A percentile compares a stretch with the other conserved stretches of the same genome.
Evolutionary conservation across 192 early-diverging fungal species (phyloP).

Genomic region (Entomortierella lignicola): DNA sequence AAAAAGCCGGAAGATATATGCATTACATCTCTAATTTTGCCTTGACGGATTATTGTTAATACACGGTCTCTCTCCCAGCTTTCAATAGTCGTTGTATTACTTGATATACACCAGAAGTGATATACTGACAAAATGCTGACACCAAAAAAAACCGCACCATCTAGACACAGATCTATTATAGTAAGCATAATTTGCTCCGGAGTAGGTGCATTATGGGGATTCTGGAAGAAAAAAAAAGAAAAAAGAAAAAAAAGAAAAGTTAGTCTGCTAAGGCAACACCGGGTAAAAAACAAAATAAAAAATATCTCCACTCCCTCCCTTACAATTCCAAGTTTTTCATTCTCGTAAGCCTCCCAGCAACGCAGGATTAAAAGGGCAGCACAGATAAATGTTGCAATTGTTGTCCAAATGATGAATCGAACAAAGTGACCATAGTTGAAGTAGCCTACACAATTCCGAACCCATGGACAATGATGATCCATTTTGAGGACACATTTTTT

Average conservation of each 20-base stretch:
- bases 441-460: constrained; percentile 88
- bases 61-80: constrained; percentile 80
- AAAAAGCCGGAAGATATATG: too few relatives aligned
- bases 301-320: too few relatives aligned
- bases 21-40: constrained; percentile 69
- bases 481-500: constrained; percentile 84
- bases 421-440: constrained; percentile 79
- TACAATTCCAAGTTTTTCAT: constrained; percentile 38
- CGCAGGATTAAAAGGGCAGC: constrained; percentile 65
- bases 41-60: constrained; percentile 67
- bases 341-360: constrained; percentile 58
- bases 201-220: constrained; percentile 57
- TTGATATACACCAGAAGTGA: constrained; percentile 76
- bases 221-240: not conserved
- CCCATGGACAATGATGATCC: constrained; percentile 95
- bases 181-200: constrained; percentile 76
- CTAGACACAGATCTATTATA: constrained; percentile 79
- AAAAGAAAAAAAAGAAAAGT: not conserved
- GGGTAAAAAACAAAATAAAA: too few relatives aligned
- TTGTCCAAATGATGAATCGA: constrained; percentile 82
- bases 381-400: constrained; percentile 66
- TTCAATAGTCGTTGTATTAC: constrained; percentile 89
- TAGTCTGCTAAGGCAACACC: too few relatives aligned
- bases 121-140: constrained; percentile 76
- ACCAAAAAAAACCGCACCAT: constrained; percentile 73